Evolutionary conservation across 2,329 filamentous ascomycete species (phyloP).

Genomic region (Penicillium sp.): DNA sequence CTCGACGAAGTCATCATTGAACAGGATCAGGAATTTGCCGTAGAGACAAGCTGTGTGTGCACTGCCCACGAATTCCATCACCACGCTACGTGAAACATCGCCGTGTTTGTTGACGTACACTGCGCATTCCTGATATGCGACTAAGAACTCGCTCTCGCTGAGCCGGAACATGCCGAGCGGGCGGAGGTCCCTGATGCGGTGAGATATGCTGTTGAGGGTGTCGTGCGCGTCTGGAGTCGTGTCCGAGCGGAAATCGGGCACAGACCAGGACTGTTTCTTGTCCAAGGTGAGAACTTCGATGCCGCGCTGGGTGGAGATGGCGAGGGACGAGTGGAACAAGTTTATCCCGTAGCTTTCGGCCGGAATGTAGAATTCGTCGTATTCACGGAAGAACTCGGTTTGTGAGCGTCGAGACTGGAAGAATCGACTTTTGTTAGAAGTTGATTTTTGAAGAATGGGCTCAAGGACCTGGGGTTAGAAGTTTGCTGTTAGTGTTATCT

Average conservation of each 20-base stretch:
- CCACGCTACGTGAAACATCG: conserved; percentile 86
- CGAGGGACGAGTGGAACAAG: conserved; percentile 90
- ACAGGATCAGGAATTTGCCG: conserved; percentile 85
- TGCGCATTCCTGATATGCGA: conserved; percentile 92
- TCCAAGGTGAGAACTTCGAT: conserved; percentile 96
- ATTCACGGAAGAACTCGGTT: conserved; percentile 96
- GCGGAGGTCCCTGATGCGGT: conserved; percentile 74
- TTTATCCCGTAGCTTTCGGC: conserved; percentile 94
- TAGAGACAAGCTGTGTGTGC: conserved; percentile 84
- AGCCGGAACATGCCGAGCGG: conserved; percentile 96
- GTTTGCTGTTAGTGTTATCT: not conserved
- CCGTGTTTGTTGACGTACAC: conserved; percentile 98
- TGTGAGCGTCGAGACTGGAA: conserved; percentile 63
- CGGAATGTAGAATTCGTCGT: conserved; percentile 97
- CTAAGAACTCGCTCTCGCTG: conserved; percentile 84
- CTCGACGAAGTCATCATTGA: conserved; percentile 95
- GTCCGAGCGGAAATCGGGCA: conserved; percentile 71
- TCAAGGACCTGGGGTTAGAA: conserved; percentile 73
- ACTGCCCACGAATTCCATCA: conserved; percentile 98
- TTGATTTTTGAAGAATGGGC: conserved; percentile 88
- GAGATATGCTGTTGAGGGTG: conserved; percentile 79
- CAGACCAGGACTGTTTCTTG: conserved; percentile 92
- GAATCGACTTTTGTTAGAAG: conserved; percentile 73
- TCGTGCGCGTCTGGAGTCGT: conserved; percentile 56
- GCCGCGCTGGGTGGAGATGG: conserved; percentile 84